These are phyloP conservation scores for Pyronema omphalodes DNA, from an alignment of 495 filamentous ascomycete genomes.

Conservation along the genomic window DNA sequence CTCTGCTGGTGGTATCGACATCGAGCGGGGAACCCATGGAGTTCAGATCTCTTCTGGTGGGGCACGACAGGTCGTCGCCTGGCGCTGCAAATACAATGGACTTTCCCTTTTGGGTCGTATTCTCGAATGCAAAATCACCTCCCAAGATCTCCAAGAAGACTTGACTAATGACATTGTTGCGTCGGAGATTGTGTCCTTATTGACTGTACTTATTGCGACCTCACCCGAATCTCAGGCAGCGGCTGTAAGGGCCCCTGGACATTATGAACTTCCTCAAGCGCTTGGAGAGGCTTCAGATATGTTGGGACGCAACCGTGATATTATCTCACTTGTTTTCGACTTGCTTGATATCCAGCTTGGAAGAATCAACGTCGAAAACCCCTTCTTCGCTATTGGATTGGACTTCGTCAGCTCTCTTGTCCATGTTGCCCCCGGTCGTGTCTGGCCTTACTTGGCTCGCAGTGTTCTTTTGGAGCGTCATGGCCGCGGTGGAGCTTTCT, in stretches of 20 bases:
- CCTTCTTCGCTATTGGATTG: conserved; percentile 51
- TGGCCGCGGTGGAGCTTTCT: conserved; percentile 52
- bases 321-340: conserved; percentile 62
- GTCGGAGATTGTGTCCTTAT: conserved; percentile 44
- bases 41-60: conserved; percentile 37
- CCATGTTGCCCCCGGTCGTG: conserved; percentile 51
- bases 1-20: conserved; percentile 29
- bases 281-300: conserved; percentile 55
- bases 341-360: conserved; percentile 56
- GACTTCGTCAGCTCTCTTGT: conserved; percentile 59
- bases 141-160: conserved; percentile 16
- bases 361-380: conserved; percentile 31
- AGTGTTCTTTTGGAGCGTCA: conserved; percentile 57
- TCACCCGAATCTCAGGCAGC: conserved; percentile 7
- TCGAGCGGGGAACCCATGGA: conserved; percentile 47
- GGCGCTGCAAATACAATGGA: conserved; percentile 58
- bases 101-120: conserved; percentile 60
- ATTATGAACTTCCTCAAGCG: conserved; percentile 21
- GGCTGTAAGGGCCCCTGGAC: conserved; percentile 3
- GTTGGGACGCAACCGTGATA: conserved; percentile 54
- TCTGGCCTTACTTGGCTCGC: conserved; percentile 76
- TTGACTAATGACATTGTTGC: conserved; percentile 33
- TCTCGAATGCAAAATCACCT: conserved; percentile 36
- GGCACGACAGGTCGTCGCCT: conserved; percentile 37
- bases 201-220: conserved; percentile 37